phyloP scores from a whole-genome alignment of 768 basidiomycete genomes.

The Phlebiopsis gigantea region DNA sequence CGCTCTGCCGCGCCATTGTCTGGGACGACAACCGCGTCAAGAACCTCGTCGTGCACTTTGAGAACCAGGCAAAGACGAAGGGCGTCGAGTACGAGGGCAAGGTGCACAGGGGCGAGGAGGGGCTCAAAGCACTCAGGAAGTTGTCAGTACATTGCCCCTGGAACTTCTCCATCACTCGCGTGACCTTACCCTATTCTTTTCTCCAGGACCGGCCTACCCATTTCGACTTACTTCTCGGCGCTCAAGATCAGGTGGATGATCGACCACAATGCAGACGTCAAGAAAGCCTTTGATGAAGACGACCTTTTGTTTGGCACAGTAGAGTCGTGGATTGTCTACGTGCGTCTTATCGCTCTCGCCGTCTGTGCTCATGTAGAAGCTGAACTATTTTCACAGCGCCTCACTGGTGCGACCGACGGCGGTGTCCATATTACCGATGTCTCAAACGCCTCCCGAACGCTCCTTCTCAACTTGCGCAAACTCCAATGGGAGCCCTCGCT shows the following conservation, averaged over 20 bases:
- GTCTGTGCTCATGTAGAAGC: constrained; percentile 36
- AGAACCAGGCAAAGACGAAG: constrained; percentile 60
- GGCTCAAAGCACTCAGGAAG: constrained; percentile 54
- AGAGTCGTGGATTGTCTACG: constrained; percentile 92
- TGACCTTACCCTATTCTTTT: constrained; percentile 2
- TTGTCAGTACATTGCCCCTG: constrained; percentile 43
- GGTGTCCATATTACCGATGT: constrained; percentile 86
- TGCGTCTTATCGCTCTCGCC: not conserved
- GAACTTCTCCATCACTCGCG: not conserved
- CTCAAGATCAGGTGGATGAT: constrained; percentile 98
- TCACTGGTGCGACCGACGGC: constrained; percentile 68
- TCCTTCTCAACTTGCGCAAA: constrained; percentile 79
- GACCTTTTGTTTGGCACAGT: constrained; percentile 90
- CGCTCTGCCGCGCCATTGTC: constrained; percentile 85
- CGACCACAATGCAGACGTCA: constrained; percentile 66
- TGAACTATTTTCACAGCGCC: constrained; percentile 45
- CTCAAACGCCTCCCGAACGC: constrained; percentile 94
- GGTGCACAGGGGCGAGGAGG: constrained; percentile 68
- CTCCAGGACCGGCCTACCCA: constrained; percentile 80
- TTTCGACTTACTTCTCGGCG: constrained; percentile 97
- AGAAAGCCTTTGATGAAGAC: constrained; percentile 72
- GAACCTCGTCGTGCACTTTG: constrained; percentile 74
- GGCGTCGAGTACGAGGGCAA: constrained; percentile 72
- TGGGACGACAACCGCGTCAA: constrained; percentile 97
- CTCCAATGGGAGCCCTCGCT: constrained; percentile 81